Conservation (phyloP, 192 early-diverging fungal genomes). For the Chytriomyces sp. region DNA sequence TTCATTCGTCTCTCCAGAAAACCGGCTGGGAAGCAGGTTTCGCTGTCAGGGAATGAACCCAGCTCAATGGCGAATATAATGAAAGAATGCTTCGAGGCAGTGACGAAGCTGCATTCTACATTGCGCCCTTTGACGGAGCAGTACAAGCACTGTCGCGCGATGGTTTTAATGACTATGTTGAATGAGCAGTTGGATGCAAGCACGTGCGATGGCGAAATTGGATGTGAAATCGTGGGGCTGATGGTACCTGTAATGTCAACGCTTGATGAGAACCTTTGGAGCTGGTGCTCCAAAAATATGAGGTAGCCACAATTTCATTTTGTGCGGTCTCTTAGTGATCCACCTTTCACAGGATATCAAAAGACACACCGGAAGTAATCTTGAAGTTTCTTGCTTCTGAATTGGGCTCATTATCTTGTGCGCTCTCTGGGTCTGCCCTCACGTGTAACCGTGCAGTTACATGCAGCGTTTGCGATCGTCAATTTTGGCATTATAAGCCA, state of each 20-base stretch:
- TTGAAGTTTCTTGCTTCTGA: background rate
- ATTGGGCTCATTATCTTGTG: conserved; percentile 14
- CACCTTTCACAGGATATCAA: background rate
- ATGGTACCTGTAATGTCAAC: background rate
- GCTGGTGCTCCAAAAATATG: conserved; percentile 7
- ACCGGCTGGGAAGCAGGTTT: background rate
- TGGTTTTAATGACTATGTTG: conserved; percentile 9
- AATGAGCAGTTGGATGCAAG: background rate
- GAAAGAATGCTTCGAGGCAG: background rate
- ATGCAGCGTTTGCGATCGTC: background rate
- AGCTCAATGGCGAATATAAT: background rate
- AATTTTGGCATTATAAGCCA: no score
- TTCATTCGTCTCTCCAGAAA: background rate
- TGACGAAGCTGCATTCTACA: no score
- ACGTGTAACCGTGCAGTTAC: background rate
- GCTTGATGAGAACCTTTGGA: conserved; percentile 8
- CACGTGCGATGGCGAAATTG: background rate
- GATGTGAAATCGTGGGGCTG: background rate
- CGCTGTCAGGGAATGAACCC: background rate
- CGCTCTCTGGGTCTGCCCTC: background rate
- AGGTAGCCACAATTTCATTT: background rate
- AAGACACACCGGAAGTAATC: background rate
- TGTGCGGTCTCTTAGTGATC: background rate
- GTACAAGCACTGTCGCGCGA: conserved; percentile 7
- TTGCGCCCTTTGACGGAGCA: no score